Base-by-base conservation (phyloP, 805 yeast genomes). In the Lipomyces sp. region DNA sequence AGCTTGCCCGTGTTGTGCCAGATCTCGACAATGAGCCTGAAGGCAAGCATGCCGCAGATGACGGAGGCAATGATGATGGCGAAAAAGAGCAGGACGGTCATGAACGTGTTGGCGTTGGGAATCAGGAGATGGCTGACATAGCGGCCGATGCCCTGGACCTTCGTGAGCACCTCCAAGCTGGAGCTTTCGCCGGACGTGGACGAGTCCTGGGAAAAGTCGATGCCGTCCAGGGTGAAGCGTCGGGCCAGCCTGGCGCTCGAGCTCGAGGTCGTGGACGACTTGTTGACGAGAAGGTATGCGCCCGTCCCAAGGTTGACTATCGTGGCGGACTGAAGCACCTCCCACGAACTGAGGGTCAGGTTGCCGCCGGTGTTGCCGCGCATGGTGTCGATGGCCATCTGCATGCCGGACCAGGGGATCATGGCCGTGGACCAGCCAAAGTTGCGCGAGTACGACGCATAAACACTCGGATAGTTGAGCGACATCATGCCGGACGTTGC, bases 391-490 rank as follows among this genome's bases (percentile, higher is more conserved):
- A 67, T 63, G n/a, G 65, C 49, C 8, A 26, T 45, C 57, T 67
- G 68, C 56, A 67, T 42, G 4, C 58, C 61, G 10, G 41, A 39
- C 67, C 68, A 66, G 14, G 67, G 55, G 16, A 67, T 53, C 42
- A 67, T 48, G 16, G 65, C 66, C n/a, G 57, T 47, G 8, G 65
- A 57, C 70, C 70, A 67, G 14, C 64, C 67, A 39, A 67, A 61
- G 48, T 66, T 67, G 35, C 61, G 60, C 14, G 67, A 44, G 53
- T 66, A 67, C 26, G 62, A 49, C 26, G 60, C 39, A 42, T 65
- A 67, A 3, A 65, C 66, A 3, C 60, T 51, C 16, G 70, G 70
- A 47, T 66, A 67, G 21, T 52, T 35, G 24, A 68, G 58, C 10
- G 67, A 59, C 49, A 64, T 58, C 61, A 67, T 63, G 23, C 70